Evolutionary conservation across 106 monocot species (phyloP), one percentile per base, ranked within the genome.

Genomic region (Acorus gramineus): DNA sequence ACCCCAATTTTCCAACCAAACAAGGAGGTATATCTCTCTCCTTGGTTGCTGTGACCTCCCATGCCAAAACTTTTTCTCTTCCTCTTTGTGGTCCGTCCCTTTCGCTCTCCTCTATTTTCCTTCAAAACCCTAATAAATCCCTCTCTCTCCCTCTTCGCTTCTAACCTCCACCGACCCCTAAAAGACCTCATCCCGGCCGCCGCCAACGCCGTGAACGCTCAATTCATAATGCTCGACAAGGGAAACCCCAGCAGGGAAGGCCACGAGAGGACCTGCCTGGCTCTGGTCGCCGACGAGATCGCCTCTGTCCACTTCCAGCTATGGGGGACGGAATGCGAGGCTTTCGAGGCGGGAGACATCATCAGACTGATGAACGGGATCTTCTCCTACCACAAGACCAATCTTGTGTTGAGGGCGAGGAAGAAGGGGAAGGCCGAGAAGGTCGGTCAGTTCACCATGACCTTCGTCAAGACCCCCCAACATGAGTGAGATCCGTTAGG

Each of bases 261-360:
- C 6, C 82, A 71, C 52, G 80, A 82, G 58, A 83, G 49, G 44
- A 79, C 77, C 5, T 96, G 87, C 78, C 55, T 91, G 56, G 68
- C 91, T 2, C 48, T 91, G 6, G 90, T 85, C 11, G 96, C 96
- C 0, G 96, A 96, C 47, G 87, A 91, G 65, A 81, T 74, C 4
- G 96, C 91, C 11, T 76, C 82, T 0, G 84, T 91, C 50, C 71
- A 91, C 61, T 91, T 91, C 67, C 96, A 81, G 59, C 74, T 96
- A 61, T 96, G 96, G 96, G 86, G 91, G 3, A 66, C 67, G 3
- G 96, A 96, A 71, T 91, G 91, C 47, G 74, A 68, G 12, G 82
- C 79, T 1, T 96, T 96, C 61, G 78, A 85, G 69, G 83, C 91
- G 1, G 96, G 96, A 8, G 96, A 96, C 57, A 87, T 96, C 46